Evolutionary conservation across 176 grass and related monocot species (phyloP).

Genomic region (Bonia amplexicaulis): DNA sequence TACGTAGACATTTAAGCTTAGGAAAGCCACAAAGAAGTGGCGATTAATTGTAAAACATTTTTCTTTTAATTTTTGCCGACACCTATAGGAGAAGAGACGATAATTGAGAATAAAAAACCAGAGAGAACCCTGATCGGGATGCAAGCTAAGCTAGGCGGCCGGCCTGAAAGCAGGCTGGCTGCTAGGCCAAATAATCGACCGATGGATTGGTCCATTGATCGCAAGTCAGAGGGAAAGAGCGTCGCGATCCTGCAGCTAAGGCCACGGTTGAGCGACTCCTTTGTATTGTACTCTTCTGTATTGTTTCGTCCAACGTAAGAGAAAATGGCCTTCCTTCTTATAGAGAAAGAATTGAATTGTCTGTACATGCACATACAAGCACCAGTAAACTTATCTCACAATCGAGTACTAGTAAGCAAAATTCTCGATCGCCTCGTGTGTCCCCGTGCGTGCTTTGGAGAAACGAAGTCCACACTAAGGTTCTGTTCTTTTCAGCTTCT

Average conservation of each 20-base stretch:
- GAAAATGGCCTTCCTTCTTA: slow-evolving; percentile 15
- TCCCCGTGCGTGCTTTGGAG: slow-evolving; percentile 8
- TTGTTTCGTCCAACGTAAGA: slow-evolving; percentile 41
- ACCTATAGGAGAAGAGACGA: slow-evolving; percentile 8
- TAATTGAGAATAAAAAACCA: background rate
- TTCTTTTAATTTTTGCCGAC: background rate
- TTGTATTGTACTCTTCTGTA: slow-evolving; percentile 39
- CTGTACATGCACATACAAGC: background rate
- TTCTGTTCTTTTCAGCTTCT: too few relatives aligned
- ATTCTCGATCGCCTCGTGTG: slow-evolving; percentile 14
- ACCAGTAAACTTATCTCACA: background rate
- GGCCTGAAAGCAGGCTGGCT: slow-evolving; percentile 57
- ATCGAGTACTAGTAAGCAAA: background rate
- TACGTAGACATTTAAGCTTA: slow-evolving; percentile 16
- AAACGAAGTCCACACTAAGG: slow-evolving; percentile 29
- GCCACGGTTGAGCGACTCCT: slow-evolving; percentile 24
- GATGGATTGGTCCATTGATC: background rate
- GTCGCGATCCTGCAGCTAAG: slow-evolving; percentile 24
- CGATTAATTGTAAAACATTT: slow-evolving; percentile 30
- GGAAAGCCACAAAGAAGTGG: slow-evolving; percentile 52
- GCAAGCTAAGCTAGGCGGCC: slow-evolving; percentile 31
- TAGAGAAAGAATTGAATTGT: background rate
- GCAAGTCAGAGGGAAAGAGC: slow-evolving; percentile 18
- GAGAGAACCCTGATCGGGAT: slow-evolving; percentile 27
- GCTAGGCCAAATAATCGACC: slow-evolving; percentile 17